A percentile compares a stretch with the other conserved stretches of the same genome.
phyloP scores from a whole-genome alignment of 1,284 basidiomycete species.

The Pholiota adiposa region DNA sequence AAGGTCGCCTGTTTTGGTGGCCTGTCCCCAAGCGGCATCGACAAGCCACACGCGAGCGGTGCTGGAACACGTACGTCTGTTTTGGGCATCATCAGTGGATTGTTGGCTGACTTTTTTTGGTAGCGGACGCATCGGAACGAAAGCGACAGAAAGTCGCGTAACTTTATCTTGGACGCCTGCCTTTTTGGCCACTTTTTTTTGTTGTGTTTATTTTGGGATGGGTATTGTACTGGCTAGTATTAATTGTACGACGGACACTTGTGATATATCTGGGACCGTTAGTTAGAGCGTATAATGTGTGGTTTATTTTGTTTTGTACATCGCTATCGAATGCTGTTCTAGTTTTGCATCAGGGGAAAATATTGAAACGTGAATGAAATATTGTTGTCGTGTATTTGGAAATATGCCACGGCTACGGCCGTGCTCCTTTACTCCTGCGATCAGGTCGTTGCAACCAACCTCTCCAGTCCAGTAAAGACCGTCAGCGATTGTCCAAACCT shows the following conservation, averaged over 20 bases:
- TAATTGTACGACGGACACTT: constrained; percentile 1
- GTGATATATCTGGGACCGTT: neutral
- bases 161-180: neutral
- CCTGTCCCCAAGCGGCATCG: constrained; percentile 44
- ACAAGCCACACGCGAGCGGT: constrained; percentile 25
- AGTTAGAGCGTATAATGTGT: constrained; percentile 2
- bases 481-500: constrained; percentile 37
- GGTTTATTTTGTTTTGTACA: neutral
- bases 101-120: constrained; percentile 4
- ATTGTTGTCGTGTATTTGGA: constrained; percentile 35
- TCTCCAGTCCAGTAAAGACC: constrained; percentile 30
- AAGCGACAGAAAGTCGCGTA: constrained; percentile 21
- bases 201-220: constrained; percentile 10
- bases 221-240: constrained; percentile 6
- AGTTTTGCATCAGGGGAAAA: constrained; percentile 13
- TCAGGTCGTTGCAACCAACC: constrained; percentile 46
- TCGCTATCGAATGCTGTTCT: constrained; percentile 14
- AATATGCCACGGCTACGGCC: constrained; percentile 34
- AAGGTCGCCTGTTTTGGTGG: constrained; percentile 63
- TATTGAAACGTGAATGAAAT: constrained; percentile 24
- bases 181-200: constrained; percentile 3
- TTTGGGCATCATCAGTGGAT: neutral
- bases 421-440: constrained; percentile 37
- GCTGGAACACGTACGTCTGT: constrained; percentile 9
- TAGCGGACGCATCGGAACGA: constrained; percentile 20